Evolutionary conservation across 108 stramenopile genomes (phyloP), one percentile per base, ranked within the genome.

Genomic region (Fragilariopsis cylindrus): DNA sequence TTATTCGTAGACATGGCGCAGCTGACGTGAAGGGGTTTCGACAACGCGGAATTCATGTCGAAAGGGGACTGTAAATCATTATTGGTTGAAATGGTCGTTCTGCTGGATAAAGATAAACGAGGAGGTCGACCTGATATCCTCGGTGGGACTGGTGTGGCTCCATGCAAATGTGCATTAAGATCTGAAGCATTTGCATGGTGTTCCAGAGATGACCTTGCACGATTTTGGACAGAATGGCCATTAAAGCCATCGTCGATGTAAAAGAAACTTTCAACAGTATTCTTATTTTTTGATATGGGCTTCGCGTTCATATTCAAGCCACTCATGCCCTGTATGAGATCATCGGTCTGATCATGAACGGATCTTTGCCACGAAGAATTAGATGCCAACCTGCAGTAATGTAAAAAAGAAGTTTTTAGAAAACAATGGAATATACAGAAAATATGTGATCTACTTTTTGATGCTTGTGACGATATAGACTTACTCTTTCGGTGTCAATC

Each of bases 111-210:
- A 18, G 79, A 75, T 62, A 80, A 67, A n/a, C 78, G 56, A 49
- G 71, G 78, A 53, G 67, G 78, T 39, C 72, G 72, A 42, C 57
- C 48, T 39, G 9, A 13, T 5, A 19, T 16, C 19, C 46, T 13
- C 8, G 48, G 47, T 11, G 71, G 78, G 46, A 80, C 56, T 39
- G 79, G 79, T 4, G 79, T 80, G 46, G 60, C 3, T 8, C 79
- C 79, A 16, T 80, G 74, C 74, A 80, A 48, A 49, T 80, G 79
- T 12, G 69, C 74, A 68, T 70, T 80, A 21, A 80, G 65, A 56
- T 80, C 79, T 46, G 19, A 18, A 16, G 79, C 55, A 46, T 41
- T 75, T 4, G 79, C 57, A 44, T 80, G 79, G 43, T 80, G 45
- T 46, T 80, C 79, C 12, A 75, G 40, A 4, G 79, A 80, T 30